These are phyloP conservation scores for Apophysomyces elegans DNA, from an alignment of 371 early-diverging fungal species.

Conservation along the genomic window DNA sequence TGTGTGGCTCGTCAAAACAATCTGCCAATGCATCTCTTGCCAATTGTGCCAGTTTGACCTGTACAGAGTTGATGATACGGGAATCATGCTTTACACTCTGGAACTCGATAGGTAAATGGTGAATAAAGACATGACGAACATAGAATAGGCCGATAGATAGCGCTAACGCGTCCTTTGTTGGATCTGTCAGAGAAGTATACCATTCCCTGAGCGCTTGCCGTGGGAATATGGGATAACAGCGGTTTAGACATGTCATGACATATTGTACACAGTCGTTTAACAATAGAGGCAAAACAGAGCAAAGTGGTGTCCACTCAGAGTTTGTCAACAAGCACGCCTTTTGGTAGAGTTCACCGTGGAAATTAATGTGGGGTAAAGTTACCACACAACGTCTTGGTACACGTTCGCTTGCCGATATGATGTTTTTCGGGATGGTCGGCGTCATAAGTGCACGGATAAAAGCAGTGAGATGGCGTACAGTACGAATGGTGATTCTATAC, in stretches of 20 bases:
- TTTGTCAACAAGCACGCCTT: neutral
- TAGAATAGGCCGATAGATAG: slow-evolving; percentile 29
- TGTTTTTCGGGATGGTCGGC: slow-evolving; percentile 3
- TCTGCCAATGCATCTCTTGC: slow-evolving; percentile 31
- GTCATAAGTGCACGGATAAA: slow-evolving; percentile 10
- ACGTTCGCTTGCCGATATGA: neutral
- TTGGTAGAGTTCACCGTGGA: slow-evolving; percentile 22
- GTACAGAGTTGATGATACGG: slow-evolving; percentile 24
- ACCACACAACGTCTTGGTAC: slow-evolving; percentile 1
- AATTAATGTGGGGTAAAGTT: slow-evolving; percentile 19
- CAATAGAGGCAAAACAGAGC: slow-evolving; percentile 14
- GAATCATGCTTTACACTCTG: slow-evolving; percentile 15
- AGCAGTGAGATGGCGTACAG: slow-evolving; percentile 12
- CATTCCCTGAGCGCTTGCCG: slow-evolving; percentile 20
- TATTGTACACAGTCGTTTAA: slow-evolving; percentile 29
- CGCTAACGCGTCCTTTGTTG: slow-evolving; percentile 24
- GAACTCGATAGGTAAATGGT: slow-evolving; percentile 22
- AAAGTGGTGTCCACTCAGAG: slow-evolving; percentile 22
- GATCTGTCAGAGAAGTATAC: slow-evolving; percentile 25
- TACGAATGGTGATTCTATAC: slow-evolving; percentile 17
- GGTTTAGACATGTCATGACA: slow-evolving; percentile 34
- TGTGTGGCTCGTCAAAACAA: slow-evolving; percentile 32
- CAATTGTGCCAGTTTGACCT: slow-evolving; percentile 23
- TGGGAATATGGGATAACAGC: slow-evolving; percentile 34
- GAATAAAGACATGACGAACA: slow-evolving; percentile 36